Conservation (phyloP, 2,329 filamentous ascomycete genomes). For the Alternaria solani region DNA sequence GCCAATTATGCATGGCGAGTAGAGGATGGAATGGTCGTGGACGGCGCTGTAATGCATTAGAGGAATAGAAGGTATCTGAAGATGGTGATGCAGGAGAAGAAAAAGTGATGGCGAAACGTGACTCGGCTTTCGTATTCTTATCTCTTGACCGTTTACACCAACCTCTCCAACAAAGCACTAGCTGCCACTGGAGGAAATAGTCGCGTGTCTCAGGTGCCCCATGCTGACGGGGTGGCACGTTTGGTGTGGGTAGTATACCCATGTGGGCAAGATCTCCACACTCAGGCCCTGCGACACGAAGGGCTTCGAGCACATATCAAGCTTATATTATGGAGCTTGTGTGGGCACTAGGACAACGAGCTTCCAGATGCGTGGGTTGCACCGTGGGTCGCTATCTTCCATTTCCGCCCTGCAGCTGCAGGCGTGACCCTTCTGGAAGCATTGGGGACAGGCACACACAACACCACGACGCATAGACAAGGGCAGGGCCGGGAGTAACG, state of each 20-base stretch:
- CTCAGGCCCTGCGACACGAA: background rate
- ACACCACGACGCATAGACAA: background rate
- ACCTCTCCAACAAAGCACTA: background rate
- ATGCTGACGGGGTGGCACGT: background rate
- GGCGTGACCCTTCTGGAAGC: conserved; percentile 8
- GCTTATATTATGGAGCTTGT: conserved; percentile 4
- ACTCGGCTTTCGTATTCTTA: background rate
- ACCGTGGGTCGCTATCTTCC: background rate
- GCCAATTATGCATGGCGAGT: background rate
- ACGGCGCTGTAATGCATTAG: background rate
- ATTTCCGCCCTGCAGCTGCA: background rate
- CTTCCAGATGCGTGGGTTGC: conserved; percentile 8
- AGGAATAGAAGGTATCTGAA: background rate
- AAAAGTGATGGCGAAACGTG: background rate
- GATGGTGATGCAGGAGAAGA: background rate
- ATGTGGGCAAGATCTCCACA: conserved; percentile 10
- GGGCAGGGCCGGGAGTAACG: conserved; percentile 13
- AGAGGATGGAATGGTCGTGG: background rate
- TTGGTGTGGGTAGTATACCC: background rate
- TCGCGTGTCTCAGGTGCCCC: background rate
- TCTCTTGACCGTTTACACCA: conserved; percentile 1
- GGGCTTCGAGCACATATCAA: conserved; percentile 4
- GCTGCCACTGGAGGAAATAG: background rate
- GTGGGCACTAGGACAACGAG: conserved; percentile 4
- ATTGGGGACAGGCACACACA: conserved; percentile 2